phyloP scores from a whole-genome alignment of 257 asterid genomes.

The Petunia axillaris region DNA sequence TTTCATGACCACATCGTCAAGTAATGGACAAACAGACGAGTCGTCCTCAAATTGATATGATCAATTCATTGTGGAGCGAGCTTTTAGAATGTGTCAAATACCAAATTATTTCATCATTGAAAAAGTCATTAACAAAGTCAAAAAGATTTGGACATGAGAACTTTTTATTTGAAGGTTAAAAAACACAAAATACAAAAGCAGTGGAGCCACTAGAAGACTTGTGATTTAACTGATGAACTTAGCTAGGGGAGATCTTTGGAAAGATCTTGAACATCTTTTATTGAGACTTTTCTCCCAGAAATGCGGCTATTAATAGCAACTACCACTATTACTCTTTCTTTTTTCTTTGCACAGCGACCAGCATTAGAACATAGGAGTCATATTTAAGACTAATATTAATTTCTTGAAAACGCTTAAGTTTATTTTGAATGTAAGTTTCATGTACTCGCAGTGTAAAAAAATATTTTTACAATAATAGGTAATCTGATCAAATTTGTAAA shows the following conservation, averaged over 20 bases:
- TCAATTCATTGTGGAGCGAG: constrained; percentile 1
- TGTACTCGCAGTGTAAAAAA: too few relatives aligned
- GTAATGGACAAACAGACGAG: neutral
- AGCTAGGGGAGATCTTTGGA: neutral
- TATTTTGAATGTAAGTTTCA: too few relatives aligned
- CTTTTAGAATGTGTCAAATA: constrained; percentile 13
- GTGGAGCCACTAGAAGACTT: neutral
- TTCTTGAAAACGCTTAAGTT: too few relatives aligned
- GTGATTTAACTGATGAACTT: neutral
- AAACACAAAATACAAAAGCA: neutral
- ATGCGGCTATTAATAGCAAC: neutral
- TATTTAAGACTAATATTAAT: too few relatives aligned
- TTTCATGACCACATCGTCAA: neutral
- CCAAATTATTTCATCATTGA: constrained; percentile 10
- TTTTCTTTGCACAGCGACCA: neutral
- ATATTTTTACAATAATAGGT: too few relatives aligned
- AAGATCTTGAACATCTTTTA: neutral
- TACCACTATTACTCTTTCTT: constrained; percentile 22
- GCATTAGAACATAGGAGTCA: too few relatives aligned
- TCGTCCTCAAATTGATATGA: neutral
- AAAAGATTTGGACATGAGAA: neutral
- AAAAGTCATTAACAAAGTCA: neutral
- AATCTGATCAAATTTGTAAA: too few relatives aligned
- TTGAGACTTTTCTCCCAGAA: neutral
- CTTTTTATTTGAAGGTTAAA: neutral